These are phyloP conservation scores for Globisporangium irregulare DNA, from an alignment of 352 stramenopile species.

Conservation along the genomic window DNA sequence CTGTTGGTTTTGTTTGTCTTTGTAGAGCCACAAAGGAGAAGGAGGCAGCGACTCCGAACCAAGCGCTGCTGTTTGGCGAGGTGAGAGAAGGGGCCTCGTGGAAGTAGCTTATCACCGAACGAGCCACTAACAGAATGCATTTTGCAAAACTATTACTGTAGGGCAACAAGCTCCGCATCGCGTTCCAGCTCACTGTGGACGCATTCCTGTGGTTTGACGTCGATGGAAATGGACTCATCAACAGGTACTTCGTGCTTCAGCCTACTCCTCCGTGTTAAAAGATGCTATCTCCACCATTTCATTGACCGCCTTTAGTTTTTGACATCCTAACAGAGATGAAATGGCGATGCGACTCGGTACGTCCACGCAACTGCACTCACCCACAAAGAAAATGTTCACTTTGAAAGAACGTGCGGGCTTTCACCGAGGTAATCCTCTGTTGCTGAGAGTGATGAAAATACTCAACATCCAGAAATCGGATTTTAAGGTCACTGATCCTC, in stretches of 20 bases:
- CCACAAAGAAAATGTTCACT: constrained; percentile 73
- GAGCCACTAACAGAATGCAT: not conserved
- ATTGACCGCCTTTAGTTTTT: not conserved
- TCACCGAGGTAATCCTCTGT: constrained; percentile 10
- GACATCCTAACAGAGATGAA: constrained; percentile 22
- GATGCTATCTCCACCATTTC: not conserved
- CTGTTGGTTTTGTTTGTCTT: not conserved
- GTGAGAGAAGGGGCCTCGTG: constrained; percentile 16
- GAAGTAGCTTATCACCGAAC: not conserved
- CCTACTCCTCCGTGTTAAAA: not conserved
- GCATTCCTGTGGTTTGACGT: constrained; percentile 87
- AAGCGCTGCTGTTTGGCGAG: constrained; percentile 69
- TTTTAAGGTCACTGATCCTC: constrained; percentile 1
- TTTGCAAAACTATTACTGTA: constrained; percentile 10
- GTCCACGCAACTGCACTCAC: constrained; percentile 69
- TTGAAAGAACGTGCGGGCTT: constrained; percentile 16
- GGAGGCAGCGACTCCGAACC: constrained; percentile 10
- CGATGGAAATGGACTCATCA: constrained; percentile 74
- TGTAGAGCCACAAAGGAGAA: constrained; percentile 9
- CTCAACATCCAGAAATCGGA: not conserved
- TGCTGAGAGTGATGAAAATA: too few species aligned
- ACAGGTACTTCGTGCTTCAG: constrained; percentile 30
- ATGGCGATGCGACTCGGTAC: constrained; percentile 60
- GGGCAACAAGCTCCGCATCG: constrained; percentile 78
- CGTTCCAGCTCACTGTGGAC: constrained; percentile 79